Evolutionary conservation across 2,329 filamentous ascomycete genomes (phyloP).

Genomic region (Ophiostoma fasciatum): DNA sequence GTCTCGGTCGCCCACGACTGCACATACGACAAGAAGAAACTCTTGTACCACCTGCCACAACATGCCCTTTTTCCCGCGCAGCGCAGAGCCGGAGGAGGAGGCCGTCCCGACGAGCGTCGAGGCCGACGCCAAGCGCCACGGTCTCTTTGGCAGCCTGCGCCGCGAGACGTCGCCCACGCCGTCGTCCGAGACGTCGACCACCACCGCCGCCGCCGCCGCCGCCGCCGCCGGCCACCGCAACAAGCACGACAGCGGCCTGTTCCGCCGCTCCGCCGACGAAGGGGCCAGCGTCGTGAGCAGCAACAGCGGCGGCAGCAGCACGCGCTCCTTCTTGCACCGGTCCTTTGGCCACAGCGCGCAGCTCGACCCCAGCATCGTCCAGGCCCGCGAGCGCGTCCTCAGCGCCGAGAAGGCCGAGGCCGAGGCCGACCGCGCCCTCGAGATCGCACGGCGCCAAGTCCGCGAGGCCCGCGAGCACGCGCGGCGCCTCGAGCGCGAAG

Average conservation of each 20-base stretch:
- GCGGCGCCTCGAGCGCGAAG: conserved; percentile 47
- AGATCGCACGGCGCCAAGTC: conserved; percentile 39
- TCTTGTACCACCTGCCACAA: too few relatives aligned
- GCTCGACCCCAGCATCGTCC: conserved; percentile 46
- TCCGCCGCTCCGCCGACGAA: too few relatives aligned
- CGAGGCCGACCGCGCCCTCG: conserved; percentile 49
- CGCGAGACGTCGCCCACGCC: conserved; percentile 16
- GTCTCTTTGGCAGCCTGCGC: conserved; percentile 21
- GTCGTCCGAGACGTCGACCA: conserved; percentile 15
- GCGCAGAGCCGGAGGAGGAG: conserved; percentile 16
- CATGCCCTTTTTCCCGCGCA: conserved; percentile 22
- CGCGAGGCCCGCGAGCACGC: conserved; percentile 50
- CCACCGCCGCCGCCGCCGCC: too few relatives aligned
- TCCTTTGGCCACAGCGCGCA: conserved; percentile 30
- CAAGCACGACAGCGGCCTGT: too few relatives aligned
- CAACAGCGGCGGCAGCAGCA: too few relatives aligned
- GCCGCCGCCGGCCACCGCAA: too few relatives aligned
- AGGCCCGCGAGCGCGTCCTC: conserved; percentile 46
- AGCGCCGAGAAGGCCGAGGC: conserved; percentile 47
- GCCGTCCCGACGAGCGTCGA: conserved; percentile 17
- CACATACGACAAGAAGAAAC: too few relatives aligned
- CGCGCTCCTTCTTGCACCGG: conserved; percentile 27
- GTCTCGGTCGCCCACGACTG: too few relatives aligned
- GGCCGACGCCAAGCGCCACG: conserved; percentile 16
- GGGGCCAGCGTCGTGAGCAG: too few relatives aligned